A percentile compares a stretch with the other conserved stretches of the same genome.
These are phyloP conservation scores for Quercus mongolica DNA, from an alignment of 306 rosid genomes.

Conservation along the genomic window DNA sequence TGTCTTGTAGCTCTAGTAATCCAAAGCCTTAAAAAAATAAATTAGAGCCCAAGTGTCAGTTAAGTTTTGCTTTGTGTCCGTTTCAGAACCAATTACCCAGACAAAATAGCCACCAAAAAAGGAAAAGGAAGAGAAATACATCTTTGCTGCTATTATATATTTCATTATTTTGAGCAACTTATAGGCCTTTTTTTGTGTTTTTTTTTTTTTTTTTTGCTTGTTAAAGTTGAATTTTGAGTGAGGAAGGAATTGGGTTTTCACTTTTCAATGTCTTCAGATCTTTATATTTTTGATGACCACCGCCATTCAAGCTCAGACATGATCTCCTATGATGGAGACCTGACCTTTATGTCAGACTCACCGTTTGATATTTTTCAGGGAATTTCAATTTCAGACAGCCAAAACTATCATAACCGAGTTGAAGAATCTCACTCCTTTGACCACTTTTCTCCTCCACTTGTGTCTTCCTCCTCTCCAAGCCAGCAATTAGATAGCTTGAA, in stretches of 20 bases:
- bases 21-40: constrained; percentile 7
- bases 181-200: not conserved
- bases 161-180: constrained; percentile 1
- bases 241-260: constrained; percentile 18
- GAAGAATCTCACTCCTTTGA: constrained; percentile 35
- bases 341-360: constrained; percentile 35
- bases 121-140: not conserved
- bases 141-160: not conserved
- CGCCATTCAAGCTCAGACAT: constrained; percentile 37
- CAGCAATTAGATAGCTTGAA: constrained; percentile 36
- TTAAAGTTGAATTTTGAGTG: not conserved
- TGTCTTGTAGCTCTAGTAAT: constrained; percentile 29
- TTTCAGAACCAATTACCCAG: constrained; percentile 11
- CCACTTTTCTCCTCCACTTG: constrained; percentile 32
- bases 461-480: constrained; percentile 53
- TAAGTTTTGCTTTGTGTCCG: not conserved
- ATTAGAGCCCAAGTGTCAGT: constrained; percentile 11
- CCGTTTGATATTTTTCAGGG: constrained; percentile 40
- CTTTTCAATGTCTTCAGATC: constrained; percentile 67
- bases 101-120: constrained; percentile 12
- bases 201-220: not conserved
- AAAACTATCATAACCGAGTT: constrained; percentile 17
- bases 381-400: constrained; percentile 25
- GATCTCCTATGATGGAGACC: constrained; percentile 31
- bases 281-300: constrained; percentile 39